A percentile compares a stretch with the other conserved stretches of the same genome.
Conservation (phyloP, 2,329 filamentous ascomycete genomes). For the Didymella arachidicola region DNA sequence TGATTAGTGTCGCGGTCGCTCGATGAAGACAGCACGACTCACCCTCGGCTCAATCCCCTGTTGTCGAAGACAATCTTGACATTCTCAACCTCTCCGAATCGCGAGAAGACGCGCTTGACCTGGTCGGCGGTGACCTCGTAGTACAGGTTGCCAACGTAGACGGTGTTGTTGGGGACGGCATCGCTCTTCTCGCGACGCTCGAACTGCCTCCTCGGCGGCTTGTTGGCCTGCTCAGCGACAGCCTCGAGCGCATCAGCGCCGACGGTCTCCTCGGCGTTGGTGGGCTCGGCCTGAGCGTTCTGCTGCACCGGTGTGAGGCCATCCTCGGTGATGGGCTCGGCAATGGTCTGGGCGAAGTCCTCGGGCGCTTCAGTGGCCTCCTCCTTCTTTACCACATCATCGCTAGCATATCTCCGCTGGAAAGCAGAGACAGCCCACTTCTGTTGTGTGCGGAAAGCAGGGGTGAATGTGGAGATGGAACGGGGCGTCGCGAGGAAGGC, state of each 20-base stretch:
- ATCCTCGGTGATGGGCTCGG: slow-evolving; percentile 48
- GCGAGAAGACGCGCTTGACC: slow-evolving; percentile 65
- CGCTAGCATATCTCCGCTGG: slow-evolving; percentile 60
- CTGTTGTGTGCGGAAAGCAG: slow-evolving; percentile 43
- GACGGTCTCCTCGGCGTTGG: slow-evolving; percentile 40
- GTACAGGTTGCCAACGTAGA: slow-evolving; percentile 75
- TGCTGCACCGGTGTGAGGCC: slow-evolving; percentile 38
- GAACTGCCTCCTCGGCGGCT: background rate
- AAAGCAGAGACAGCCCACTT: slow-evolving; percentile 51
- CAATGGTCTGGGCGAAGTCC: slow-evolving; percentile 47
- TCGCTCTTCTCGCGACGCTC: slow-evolving; percentile 11
- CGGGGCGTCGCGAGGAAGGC: slow-evolving; percentile 54
- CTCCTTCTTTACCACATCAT: slow-evolving; percentile 54
- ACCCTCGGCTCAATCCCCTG: slow-evolving; percentile 74
- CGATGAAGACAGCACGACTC: slow-evolving; percentile 33
- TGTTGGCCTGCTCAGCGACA: slow-evolving; percentile 8
- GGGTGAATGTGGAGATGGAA: slow-evolving; percentile 46
- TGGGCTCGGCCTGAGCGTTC: slow-evolving; percentile 34
- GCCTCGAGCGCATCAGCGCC: slow-evolving; percentile 36
- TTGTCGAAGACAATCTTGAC: slow-evolving; percentile 66
- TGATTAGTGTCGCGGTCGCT: slow-evolving; percentile 20
- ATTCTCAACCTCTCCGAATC: slow-evolving; percentile 64
- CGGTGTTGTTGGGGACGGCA: slow-evolving; percentile 45
- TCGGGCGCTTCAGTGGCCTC: slow-evolving; percentile 38
- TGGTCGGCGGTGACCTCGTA: slow-evolving; percentile 71